phyloP scores from a whole-genome alignment of 1,284 basidiomycete genomes.

The Leucoagaricus sp. region DNA sequence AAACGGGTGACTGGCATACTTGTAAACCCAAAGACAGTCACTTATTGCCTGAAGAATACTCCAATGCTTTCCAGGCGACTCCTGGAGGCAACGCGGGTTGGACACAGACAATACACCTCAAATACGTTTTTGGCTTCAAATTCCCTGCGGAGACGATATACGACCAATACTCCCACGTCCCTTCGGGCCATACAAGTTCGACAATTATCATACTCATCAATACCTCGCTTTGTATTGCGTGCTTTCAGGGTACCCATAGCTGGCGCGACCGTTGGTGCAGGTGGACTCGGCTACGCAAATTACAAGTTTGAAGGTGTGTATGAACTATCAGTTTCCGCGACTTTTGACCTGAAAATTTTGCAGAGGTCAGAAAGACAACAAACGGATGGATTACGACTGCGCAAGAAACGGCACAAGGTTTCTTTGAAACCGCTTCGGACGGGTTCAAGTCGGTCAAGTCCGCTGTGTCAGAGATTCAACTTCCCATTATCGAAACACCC shows the following conservation, averaged over 20 bases:
- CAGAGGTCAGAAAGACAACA: constrained; percentile 73
- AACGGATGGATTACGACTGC: constrained; percentile 64
- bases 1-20: constrained; percentile 40
- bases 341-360: constrained; percentile 8
- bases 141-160: constrained; percentile 48
- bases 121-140: constrained; percentile 50
- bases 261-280: constrained; percentile 83
- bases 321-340: background rate
- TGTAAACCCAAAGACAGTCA: constrained; percentile 47
- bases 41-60: constrained; percentile 45
- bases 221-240: constrained; percentile 80
- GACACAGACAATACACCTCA: constrained; percentile 53
- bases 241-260: constrained; percentile 87
- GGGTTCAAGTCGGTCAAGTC: constrained; percentile 59
- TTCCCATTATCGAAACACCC: constrained; percentile 70
- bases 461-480: constrained; percentile 58
- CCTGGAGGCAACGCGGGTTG: constrained; percentile 38
- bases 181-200: constrained; percentile 72
- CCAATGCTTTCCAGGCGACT: constrained; percentile 34
- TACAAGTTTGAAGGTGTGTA: constrained; percentile 89
- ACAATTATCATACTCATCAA: constrained; percentile 80
- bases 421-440: constrained; percentile 68
- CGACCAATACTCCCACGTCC: constrained; percentile 39
- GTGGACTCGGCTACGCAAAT: constrained; percentile 90
- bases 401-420: constrained; percentile 67